phyloP scores from a whole-genome alignment of 768 basidiomycete species.

The Trametes elegans region DNA sequence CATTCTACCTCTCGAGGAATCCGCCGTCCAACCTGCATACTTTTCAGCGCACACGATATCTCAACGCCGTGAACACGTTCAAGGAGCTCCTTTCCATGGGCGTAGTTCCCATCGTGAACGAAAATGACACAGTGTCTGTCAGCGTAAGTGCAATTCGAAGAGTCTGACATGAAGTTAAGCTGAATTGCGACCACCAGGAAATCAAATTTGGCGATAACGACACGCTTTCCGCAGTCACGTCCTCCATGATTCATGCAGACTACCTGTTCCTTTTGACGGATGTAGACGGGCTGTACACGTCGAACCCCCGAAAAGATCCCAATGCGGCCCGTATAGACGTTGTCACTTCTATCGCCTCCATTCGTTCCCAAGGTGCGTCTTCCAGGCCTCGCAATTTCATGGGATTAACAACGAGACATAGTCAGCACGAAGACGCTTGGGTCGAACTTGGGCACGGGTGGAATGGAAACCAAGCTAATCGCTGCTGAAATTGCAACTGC shows the following conservation, averaged over 20 bases:
- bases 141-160: slow-evolving; percentile 75
- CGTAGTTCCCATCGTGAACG: slow-evolving; percentile 97
- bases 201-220: slow-evolving; percentile 99
- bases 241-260: slow-evolving; percentile 97
- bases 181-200: too few species aligned
- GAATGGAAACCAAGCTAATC: slow-evolving; percentile 99
- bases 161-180: too few species aligned
- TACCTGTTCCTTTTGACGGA: slow-evolving; percentile 96
- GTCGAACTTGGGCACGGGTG: slow-evolving; percentile 92
- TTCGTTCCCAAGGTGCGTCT: slow-evolving; percentile 72
- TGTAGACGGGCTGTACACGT: slow-evolving; percentile 92
- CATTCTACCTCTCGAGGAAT: background rate
- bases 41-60: slow-evolving; percentile 82
- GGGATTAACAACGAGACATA: slow-evolving; percentile 28
- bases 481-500: slow-evolving; percentile 97
- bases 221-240: slow-evolving; percentile 94
- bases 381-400: background rate
- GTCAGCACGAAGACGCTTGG: slow-evolving; percentile 93
- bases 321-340: slow-evolving; percentile 75
- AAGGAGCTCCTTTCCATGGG: slow-evolving; percentile 90
- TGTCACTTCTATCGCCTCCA: slow-evolving; percentile 79
- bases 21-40: background rate
- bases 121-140: slow-evolving; percentile 98
- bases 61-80: slow-evolving; percentile 96
- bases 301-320: slow-evolving; percentile 92